Conservation (phyloP, 805 yeast genomes). For the Kluyveromyces starmeri region DNA sequence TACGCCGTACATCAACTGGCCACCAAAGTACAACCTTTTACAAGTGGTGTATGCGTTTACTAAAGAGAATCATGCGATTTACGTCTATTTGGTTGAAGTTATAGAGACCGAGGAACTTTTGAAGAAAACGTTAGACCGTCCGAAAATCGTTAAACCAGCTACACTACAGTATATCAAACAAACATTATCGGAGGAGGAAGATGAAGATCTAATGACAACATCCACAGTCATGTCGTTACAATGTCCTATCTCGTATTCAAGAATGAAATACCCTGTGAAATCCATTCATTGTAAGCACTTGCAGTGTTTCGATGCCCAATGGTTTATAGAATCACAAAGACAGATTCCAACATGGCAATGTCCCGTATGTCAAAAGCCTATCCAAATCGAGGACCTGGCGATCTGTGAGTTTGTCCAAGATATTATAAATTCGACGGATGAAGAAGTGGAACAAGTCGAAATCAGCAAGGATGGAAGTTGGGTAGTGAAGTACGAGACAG, state of each 20-base stretch:
- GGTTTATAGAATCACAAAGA: conserved; percentile 64
- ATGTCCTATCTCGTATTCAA: conserved; percentile 70
- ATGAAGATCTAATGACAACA: conserved; percentile 64
- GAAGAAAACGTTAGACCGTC: conserved; percentile 34
- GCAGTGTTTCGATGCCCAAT: conserved; percentile 79
- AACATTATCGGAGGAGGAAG: conserved; percentile 39
- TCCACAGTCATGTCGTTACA: conserved; percentile 57
- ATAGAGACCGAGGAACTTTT: conserved; percentile 36
- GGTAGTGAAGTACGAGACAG: conserved; percentile 35
- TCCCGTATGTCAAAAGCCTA: conserved; percentile 59
- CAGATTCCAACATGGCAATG: conserved; percentile 84
- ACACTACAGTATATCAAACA: conserved; percentile 41
- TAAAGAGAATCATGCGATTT: conserved; percentile 40
- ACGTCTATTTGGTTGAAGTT: conserved; percentile 50
- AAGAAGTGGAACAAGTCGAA: conserved; percentile 55
- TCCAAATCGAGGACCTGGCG: conserved; percentile 50
- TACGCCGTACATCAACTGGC: conserved; percentile 37
- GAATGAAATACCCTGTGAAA: conserved; percentile 65
- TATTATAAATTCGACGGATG: conserved; percentile 44
- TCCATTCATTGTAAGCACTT: conserved; percentile 67
- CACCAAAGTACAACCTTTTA: conserved; percentile 33
- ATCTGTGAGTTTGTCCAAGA: conserved; percentile 67
- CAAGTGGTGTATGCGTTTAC: conserved; percentile 54
- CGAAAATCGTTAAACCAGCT: conserved; percentile 43
- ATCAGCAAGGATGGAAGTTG: conserved; percentile 69